Evolutionary conservation across 2,329 filamentous ascomycete species (phyloP).

Genomic region (Grosmannia huntii): DNA sequence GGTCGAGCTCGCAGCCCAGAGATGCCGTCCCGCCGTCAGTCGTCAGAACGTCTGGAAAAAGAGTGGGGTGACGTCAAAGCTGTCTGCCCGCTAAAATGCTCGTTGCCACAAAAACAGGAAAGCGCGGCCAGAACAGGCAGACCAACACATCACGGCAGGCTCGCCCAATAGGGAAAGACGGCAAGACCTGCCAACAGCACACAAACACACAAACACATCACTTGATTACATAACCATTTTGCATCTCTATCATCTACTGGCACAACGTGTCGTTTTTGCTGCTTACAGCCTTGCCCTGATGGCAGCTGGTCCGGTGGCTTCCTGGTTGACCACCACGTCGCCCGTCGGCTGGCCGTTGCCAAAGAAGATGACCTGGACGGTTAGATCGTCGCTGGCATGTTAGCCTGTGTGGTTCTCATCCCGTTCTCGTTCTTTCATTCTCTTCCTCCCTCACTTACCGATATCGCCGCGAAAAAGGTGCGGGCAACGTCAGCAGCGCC

Average conservation of each 20-base stretch:
- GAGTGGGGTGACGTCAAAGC: constrained; percentile 1
- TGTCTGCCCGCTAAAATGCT: neutral
- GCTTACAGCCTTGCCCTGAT: constrained; percentile 21
- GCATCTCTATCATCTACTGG: neutral
- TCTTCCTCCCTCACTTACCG: constrained; percentile 41
- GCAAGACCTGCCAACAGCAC: no score
- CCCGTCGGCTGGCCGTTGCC: constrained; percentile 68
- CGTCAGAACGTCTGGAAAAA: neutral
- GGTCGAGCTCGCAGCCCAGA: neutral
- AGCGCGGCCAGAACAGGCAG: neutral
- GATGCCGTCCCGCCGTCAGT: no score
- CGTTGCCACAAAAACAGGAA: neutral
- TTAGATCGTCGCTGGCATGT: constrained; percentile 67
- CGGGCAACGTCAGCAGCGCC: constrained; percentile 78
- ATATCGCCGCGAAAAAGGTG: constrained; percentile 83
- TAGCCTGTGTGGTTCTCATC: neutral
- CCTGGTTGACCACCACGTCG: constrained; percentile 69
- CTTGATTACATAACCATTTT: neutral
- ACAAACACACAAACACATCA: no score
- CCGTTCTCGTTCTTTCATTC: neutral
- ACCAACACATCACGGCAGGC: neutral
- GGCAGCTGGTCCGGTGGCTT: constrained; percentile 55
- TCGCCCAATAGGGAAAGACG: neutral
- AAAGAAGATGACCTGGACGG: constrained; percentile 97
- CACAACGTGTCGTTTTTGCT: neutral